Evolutionary conservation across 192 early-diverging fungal genomes (phyloP).

Genomic region (Linnemannia zychae): DNA sequence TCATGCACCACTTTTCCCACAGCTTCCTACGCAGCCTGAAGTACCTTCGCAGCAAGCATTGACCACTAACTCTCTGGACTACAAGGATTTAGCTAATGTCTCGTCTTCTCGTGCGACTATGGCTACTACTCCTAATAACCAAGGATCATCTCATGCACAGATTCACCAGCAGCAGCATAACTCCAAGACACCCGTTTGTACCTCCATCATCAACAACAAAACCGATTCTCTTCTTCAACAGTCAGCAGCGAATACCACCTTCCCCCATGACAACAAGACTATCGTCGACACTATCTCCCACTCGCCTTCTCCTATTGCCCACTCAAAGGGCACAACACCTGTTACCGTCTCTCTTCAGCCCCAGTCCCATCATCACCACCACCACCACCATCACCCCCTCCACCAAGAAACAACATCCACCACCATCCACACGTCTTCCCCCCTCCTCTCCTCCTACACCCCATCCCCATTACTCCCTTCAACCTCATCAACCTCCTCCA

Average conservation of each 20-base stretch:
- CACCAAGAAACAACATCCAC: not conserved
- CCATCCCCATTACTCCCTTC: not conserved
- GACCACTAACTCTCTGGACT: too few species aligned
- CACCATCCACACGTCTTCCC: not conserved
- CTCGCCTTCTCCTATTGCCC: too few species aligned
- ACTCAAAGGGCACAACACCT: not conserved
- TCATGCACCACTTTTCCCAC: not conserved
- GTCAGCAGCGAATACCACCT: too few species aligned
- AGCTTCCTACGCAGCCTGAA: too few species aligned
- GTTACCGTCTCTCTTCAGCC: not conserved
- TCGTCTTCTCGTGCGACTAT: not conserved
- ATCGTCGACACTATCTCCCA: too few species aligned
- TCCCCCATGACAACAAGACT: too few species aligned
- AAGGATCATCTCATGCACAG: not conserved
- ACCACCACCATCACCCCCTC: not conserved
- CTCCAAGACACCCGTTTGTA: too few species aligned
- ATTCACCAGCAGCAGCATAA: not conserved
- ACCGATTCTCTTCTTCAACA: too few species aligned
- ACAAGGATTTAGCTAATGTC: too few species aligned
- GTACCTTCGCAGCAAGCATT: too few species aligned
- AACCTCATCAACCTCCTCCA: not conserved
- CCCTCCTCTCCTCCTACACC: not conserved
- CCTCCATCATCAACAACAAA: too few species aligned
- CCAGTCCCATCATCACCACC: not conserved
- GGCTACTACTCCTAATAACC: not conserved